phyloP scores from a whole-genome alignment of 306 rosid species.

The Clitoria ternatea region DNA sequence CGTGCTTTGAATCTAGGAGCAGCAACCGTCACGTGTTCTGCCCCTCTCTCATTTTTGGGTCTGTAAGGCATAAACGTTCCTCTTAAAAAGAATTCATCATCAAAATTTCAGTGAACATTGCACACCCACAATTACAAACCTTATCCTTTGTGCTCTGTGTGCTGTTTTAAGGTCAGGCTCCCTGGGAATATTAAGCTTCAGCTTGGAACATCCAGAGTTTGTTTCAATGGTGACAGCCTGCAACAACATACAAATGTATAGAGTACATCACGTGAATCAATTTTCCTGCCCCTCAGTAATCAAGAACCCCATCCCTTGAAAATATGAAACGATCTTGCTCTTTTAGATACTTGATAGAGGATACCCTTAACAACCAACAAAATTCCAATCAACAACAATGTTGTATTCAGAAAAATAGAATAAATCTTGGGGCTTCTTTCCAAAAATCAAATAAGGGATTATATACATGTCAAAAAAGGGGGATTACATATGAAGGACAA shows the following conservation, averaged over 20 bases:
- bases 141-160: conserved; percentile 73
- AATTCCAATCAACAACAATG: background rate
- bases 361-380: background rate
- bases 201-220: conserved; percentile 41
- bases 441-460: background rate
- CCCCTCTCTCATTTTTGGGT: conserved; percentile 50
- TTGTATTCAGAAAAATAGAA: background rate
- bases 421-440: background rate
- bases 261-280: conserved; percentile 15
- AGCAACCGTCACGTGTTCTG: conserved; percentile 35
- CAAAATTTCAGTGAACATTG: conserved; percentile 20
- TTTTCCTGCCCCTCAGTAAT: background rate
- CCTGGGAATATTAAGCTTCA: conserved; percentile 81
- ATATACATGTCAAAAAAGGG: no score
- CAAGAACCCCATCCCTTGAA: background rate
- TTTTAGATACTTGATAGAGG: conserved; percentile 13
- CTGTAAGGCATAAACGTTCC: conserved; percentile 36
- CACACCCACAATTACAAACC: conserved; percentile 43
- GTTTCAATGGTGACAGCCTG: conserved; percentile 61
- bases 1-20: conserved; percentile 83
- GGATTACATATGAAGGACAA: background rate
- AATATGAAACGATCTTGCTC: conserved; percentile 14
- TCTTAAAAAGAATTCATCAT: background rate
- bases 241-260: conserved; percentile 24
- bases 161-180: conserved; percentile 93